Evolutionary conservation across 2,329 filamentous ascomycete species (phyloP), one percentile per base, ranked within the genome.

Genomic region (Lecanicillium sp.): DNA sequence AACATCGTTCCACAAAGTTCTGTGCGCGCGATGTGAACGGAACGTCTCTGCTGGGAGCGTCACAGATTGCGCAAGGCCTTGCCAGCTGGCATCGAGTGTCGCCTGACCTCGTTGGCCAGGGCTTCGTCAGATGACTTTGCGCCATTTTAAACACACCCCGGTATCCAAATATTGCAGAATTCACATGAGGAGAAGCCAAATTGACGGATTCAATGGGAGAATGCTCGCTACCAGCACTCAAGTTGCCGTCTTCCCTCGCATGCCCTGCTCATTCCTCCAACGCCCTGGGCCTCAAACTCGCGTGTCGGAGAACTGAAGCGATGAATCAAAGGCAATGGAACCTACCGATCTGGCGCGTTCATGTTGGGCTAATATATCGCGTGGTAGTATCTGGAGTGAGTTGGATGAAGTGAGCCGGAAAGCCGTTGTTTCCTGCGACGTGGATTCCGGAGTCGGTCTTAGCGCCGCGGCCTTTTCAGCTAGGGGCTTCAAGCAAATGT

Each of bases 321-420:
- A 6, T 25, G 22, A 25, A 25, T 25, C 22, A 25, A 6, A 25
- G 22, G 11, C 22, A 11, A 33, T 35, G 13, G 37, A 29, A 60
- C 70, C 57, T 48, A 75, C 71, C 71, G 63, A 52, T 75, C 71
- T 14, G 71, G 71, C 11, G 71, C 71, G 60, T 75, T 75, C 71
- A 75, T 75, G 29, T 9, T 36, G 42, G 29, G 14, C 12, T 14
- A 29, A 36, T 27, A 29, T 29, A 7, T 29, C 14, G 14, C 11
- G 25, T 20, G 16, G 16, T 17, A 20, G 32, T 17, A 5, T 9
- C 9, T 17, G 14, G 12, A 5, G 32, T 34, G 15, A 20, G 14
- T 5, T 18, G 17, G 32, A 34, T 18, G 32, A 17, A 16, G 19
- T 31, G 29, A n/a, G 29, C n/a, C n/a, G n/a, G 11, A 25, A 11